These are phyloP conservation scores for Xerocomus minutiporus DNA, from an alignment of 1,284 basidiomycete species.

Conservation along the genomic window DNA sequence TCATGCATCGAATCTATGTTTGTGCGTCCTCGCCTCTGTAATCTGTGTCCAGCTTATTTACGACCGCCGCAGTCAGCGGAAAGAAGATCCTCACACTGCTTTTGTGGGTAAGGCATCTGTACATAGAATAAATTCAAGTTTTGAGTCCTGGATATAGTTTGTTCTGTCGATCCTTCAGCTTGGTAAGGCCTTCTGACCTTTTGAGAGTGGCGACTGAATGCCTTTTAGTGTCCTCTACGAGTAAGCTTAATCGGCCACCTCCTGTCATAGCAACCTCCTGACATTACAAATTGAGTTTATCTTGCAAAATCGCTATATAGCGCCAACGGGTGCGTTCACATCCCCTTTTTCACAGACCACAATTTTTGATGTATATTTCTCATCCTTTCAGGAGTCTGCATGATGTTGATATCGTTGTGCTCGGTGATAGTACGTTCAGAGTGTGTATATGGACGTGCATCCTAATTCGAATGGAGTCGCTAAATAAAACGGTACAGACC, in stretches of 20 bases:
- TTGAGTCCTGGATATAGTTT: neutral
- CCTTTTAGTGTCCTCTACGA: neutral
- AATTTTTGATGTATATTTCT: neutral
- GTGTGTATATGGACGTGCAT: neutral
- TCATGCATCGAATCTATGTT: conserved; percentile 14
- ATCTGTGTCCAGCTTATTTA: neutral
- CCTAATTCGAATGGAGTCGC: neutral
- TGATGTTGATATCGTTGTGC: neutral
- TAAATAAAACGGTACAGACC: neutral
- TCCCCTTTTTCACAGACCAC: too few species aligned
- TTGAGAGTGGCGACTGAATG: neutral
- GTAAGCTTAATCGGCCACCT: neutral
- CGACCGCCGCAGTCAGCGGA: conserved; percentile 1
- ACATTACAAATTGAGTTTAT: conserved; percentile 8
- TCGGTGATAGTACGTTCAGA: neutral
- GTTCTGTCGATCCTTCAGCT: neutral
- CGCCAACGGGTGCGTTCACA: conserved; percentile 7
- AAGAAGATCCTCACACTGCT: conserved; percentile 5
- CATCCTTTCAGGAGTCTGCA: neutral
- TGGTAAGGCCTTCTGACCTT: conserved; percentile 1
- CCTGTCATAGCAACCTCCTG: neutral
- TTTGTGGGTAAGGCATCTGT: conserved; percentile 9
- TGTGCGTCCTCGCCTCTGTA: conserved; percentile 3
- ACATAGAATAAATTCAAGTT: fast-evolving
- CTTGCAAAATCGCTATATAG: conserved; percentile 1